Evolutionary conservation across 345 rosid species (phyloP), one percentile per base, ranked within the genome.

Genomic region (Tarenaya hassleriana): DNA sequence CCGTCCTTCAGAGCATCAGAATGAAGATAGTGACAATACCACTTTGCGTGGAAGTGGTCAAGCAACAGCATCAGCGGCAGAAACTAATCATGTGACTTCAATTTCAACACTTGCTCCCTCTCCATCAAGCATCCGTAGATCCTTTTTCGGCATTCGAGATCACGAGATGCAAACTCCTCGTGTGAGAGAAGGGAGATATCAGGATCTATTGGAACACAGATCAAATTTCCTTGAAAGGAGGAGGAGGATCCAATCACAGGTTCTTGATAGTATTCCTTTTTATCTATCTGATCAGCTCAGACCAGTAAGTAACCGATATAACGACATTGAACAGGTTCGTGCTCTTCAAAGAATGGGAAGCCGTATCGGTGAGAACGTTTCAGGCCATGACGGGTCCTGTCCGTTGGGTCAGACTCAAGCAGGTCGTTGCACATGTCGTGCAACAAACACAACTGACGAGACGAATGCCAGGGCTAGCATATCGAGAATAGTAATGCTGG

Each of bases 231-330:
- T 92, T 43, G 94, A 92, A 63, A 72, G 96, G 34, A 70, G 98
- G 58, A 88, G 96, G 71, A 77, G 96, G 73, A 81, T 88, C 68
- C 81, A 95, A 55, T 92, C 95, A 61, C 98, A 92, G 98, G 98
- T 92, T 37, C 15, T 10, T 13, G 41, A 37, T 10, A 37, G 8
- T 37, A 10, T 8, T 37, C 41, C 15, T 10, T 37, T 37, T 10
- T 2, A 2, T 37, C 41, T 33, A 11, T 43, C 33, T 50, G 27
- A 33, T 49, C 29, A 10, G 8, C 3, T 10, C n/a, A n/a, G n/a
- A n/a, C n/a, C n/a, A n/a, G n/a, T n/a, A n/a, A n/a, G n/a, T n/a
- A 33, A 50, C 18, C 7, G 18, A 40, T 46, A 55, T 67, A 45
- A 42, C 14, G 15, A 50, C 53, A 56, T 45, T 19, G n/a, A 40